phyloP scores from a whole-genome alignment of 2,329 filamentous ascomycete species.

The Cytospora chrysosperma region DNA sequence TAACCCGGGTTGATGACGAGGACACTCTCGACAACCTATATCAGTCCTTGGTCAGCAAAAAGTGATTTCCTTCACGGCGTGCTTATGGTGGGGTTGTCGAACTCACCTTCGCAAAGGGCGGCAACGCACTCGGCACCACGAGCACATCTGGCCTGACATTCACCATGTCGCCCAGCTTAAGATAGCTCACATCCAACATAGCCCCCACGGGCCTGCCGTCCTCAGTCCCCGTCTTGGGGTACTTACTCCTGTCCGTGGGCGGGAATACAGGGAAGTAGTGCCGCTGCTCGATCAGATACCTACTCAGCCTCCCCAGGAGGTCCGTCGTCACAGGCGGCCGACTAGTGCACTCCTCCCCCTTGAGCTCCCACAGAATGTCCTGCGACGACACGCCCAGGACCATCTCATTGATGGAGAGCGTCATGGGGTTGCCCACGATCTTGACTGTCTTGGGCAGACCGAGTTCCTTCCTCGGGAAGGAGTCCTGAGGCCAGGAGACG shows the following conservation, averaged over 20 bases:
- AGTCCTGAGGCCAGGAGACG: slow-evolving; percentile 75
- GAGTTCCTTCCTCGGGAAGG: slow-evolving; percentile 66
- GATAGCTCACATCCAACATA: slow-evolving; percentile 77
- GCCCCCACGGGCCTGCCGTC: slow-evolving; percentile 67
- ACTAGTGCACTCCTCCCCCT: slow-evolving; percentile 68
- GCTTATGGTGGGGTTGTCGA: background rate
- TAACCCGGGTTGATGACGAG: slow-evolving; percentile 88
- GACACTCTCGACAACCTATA: slow-evolving; percentile 84
- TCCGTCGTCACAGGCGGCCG: slow-evolving; percentile 57
- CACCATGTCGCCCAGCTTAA: slow-evolving; percentile 89
- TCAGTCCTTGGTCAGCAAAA: slow-evolving; percentile 21
- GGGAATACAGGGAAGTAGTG: slow-evolving; percentile 92
- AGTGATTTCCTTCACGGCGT: background rate
- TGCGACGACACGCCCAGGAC: slow-evolving; percentile 79
- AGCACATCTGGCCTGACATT: slow-evolving; percentile 82
- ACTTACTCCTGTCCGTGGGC: slow-evolving; percentile 64
- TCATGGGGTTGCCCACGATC: slow-evolving; percentile 88
- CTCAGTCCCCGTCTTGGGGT: slow-evolving; percentile 63
- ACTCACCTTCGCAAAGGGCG: slow-evolving; percentile 82
- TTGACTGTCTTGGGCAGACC: slow-evolving; percentile 71
- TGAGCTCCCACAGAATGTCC: slow-evolving; percentile 79
- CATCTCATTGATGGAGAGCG: slow-evolving; percentile 82
- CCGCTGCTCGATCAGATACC: slow-evolving; percentile 82
- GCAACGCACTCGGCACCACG: slow-evolving; percentile 76
- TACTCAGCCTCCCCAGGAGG: slow-evolving; percentile 67